Base-by-base conservation (phyloP, 441 rosid genomes). In the Viola pubescens region DNA sequence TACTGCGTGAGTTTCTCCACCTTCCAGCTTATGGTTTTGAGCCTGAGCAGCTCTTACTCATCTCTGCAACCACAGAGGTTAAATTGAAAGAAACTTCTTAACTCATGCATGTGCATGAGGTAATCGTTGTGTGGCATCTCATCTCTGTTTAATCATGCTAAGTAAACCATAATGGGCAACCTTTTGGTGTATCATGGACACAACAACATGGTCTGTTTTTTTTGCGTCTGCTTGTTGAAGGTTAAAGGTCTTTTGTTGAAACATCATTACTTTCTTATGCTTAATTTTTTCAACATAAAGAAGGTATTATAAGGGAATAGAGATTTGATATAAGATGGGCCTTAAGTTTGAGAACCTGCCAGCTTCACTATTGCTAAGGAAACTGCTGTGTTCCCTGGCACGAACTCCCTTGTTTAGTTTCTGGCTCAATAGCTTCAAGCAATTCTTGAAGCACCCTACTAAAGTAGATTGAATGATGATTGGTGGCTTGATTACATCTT, bases 201-300 rank as follows among this genome's bases (percentile, higher is more conserved):
- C 34, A 7, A 43, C 56, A 50, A 19, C 52, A 10, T 26, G 37
- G 53, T 16, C 9, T 7, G 53, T 13, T 14, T 14, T 49, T 34
- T 49, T 49, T 49, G 3, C 37, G 0, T 38, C 12, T 52, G 3
- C 37, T 4, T 37, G 11, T 43, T 4, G 6, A 16, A 9, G 13
- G 12, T 57, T 44, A n/a, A 38, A 40, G 26, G 34, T 57, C 34
- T 64, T 51, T 57, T 42, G 62, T 49, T 7, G 11, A 50, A 37
- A 41, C 10, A 26, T 26, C 60, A 4, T 9, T 48, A 34, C 40
- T 4, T 8, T 34, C 11, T 51, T 12, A 0, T 13, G 37, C 6
- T 16, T 54, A 7, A 19, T 16, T 46, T 55, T 63, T 44, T 11
- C 9, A 12, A 48, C 52, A 19, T 49, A 34, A 49, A 49, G 2